These are phyloP conservation scores for Termitomyces eurrhizus DNA, from an alignment of 768 basidiomycete genomes.

Conservation along the genomic window DNA sequence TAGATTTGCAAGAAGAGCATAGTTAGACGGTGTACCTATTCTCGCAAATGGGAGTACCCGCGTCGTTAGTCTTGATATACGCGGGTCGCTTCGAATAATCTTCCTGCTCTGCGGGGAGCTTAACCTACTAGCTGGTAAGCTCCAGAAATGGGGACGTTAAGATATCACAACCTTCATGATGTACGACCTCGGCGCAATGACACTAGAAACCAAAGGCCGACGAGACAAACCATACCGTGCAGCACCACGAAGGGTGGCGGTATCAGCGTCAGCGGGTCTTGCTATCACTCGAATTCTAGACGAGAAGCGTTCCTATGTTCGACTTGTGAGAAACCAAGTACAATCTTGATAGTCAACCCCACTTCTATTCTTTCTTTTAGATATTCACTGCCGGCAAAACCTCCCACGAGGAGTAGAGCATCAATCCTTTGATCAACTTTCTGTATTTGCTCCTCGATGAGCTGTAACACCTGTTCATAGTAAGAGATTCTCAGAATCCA, in stretches of 20 bases:
- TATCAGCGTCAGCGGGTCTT: conserved; percentile 83
- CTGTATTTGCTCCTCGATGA: conserved; percentile 73
- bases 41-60: conserved; percentile 75
- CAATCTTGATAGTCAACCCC: conserved; percentile 21
- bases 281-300: conserved; percentile 70
- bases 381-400: conserved; percentile 85
- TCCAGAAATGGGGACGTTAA: background rate
- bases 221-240: conserved; percentile 82
- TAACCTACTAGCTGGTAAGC: conserved; percentile 48
- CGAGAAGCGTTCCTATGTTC: conserved; percentile 57
- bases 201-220: conserved; percentile 71
- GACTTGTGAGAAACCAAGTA: conserved; percentile 10
- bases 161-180: conserved; percentile 66
- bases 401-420: conserved; percentile 86
- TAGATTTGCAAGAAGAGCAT: conserved; percentile 16
- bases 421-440: conserved; percentile 70
- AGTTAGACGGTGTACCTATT: conserved; percentile 53
- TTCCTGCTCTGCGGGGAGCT: conserved; percentile 82
- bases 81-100: conserved; percentile 84
- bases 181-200: conserved; percentile 81
- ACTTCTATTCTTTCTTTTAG: conserved; percentile 77
- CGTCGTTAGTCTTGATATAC: conserved; percentile 76
- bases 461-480: conserved; percentile 57
- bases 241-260: conserved; percentile 85
- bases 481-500: background rate